These are phyloP conservation scores for Microdochium nivale DNA, from an alignment of 2,329 filamentous ascomycete species.

Conservation along the genomic window DNA sequence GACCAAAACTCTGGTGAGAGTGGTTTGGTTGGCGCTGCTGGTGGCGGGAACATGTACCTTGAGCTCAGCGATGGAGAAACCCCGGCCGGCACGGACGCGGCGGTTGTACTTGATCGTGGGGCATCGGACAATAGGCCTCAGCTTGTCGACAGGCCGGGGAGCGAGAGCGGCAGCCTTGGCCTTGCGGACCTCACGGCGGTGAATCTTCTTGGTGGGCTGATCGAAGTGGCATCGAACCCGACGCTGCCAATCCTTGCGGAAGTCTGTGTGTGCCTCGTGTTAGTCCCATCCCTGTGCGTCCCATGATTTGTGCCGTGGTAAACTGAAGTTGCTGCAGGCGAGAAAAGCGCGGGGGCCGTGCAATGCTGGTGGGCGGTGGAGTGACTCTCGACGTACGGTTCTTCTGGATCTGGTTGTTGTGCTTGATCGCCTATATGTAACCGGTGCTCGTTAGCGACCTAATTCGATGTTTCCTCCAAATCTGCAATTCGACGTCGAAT, in stretches of 20 bases:
- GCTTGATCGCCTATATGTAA: conserved; percentile 77
- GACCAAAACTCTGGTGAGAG: neutral
- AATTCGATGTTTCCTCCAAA: neutral
- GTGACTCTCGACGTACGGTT: conserved; percentile 62
- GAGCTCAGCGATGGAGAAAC: conserved; percentile 94
- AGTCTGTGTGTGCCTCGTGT: conserved; percentile 55
- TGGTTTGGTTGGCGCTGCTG: conserved; percentile 1
- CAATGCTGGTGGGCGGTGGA: neutral
- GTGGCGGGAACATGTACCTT: conserved; percentile 68
- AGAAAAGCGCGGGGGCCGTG: neutral
- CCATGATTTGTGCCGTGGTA: neutral
- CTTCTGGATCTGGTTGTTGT: conserved; percentile 97
- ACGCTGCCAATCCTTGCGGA: conserved; percentile 99
- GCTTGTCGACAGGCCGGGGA: conserved; percentile 93
- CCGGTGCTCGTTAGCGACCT: neutral
- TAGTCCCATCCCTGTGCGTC: conserved; percentile 23
- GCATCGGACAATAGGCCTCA: conserved; percentile 94
- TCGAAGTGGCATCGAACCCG: conserved; percentile 99
- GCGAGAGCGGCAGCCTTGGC: conserved; percentile 93
- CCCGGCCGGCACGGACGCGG: conserved; percentile 89
- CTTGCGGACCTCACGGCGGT: conserved; percentile 82
- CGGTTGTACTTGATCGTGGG: conserved; percentile 99
- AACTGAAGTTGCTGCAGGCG: neutral
- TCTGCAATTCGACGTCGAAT: neutral
- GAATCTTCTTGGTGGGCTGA: conserved; percentile 96